Percentiles rank a stretch among this genome's conserved stretches.
Conservation (phyloP, 2,329 filamentous ascomycete species). For the Sarocladiaceae sp. region DNA sequence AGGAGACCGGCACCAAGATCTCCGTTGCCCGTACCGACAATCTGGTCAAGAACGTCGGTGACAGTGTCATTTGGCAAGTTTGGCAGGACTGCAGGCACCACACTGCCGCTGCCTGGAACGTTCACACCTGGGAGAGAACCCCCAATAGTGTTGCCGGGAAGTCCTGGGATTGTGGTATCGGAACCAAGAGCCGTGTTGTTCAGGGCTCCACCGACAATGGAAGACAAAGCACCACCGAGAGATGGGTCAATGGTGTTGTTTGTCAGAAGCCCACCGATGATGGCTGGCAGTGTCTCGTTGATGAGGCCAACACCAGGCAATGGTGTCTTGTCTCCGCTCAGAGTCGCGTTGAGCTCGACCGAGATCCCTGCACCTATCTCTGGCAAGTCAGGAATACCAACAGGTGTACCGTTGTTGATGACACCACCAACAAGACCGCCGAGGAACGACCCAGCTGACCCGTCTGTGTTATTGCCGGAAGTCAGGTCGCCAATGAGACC, state of each 20-base stretch:
- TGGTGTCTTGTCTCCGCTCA: not conserved
- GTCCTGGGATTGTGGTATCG: not conserved
- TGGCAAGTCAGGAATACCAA: conserved; percentile 3
- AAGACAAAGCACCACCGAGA: not conserved
- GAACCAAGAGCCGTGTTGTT: not conserved
- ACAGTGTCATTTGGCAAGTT: not conserved
- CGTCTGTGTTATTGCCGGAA: not conserved
- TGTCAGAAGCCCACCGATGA: not conserved
- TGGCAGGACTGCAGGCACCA: not conserved
- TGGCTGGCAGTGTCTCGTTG: conserved; percentile 4
- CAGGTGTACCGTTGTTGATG: conserved; percentile 5
- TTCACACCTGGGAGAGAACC: conserved; percentile 2
- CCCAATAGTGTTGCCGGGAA: not conserved
- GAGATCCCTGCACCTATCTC: not conserved
- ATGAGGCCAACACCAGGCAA: not conserved
- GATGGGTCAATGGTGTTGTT: conserved; percentile 6
- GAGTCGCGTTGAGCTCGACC: not conserved
- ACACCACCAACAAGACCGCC: conserved; percentile 1
- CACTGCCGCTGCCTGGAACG: not conserved
- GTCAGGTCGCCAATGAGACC: not conserved
- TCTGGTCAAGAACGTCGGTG: not conserved
- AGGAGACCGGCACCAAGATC: not conserved
- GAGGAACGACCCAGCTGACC: not conserved
- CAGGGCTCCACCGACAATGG: not conserved
- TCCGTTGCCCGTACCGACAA: conserved; percentile 2